Percentiles rank a stretch among this genome's conserved stretches.
These are phyloP conservation scores for Nemania sp. DNA, from an alignment of 2,329 filamentous ascomycete species.

Conservation along the genomic window DNA sequence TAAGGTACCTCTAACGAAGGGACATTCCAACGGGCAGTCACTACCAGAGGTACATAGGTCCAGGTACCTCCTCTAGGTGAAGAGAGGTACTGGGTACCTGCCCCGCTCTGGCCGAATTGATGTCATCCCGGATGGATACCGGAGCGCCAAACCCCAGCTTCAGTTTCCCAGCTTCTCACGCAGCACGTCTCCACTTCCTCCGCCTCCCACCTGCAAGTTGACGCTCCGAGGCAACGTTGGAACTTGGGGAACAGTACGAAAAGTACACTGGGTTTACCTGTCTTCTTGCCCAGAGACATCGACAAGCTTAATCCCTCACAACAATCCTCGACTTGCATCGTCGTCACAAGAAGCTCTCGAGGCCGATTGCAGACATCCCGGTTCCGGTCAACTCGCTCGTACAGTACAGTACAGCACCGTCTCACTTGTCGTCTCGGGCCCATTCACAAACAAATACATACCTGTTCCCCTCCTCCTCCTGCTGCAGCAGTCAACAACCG, in stretches of 20 bases:
- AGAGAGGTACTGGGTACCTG: too few relatives aligned
- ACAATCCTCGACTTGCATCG: constrained; percentile 1
- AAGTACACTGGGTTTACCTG: too few relatives aligned
- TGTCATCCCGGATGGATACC: not conserved
- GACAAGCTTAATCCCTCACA: constrained; percentile 25
- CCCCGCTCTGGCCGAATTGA: constrained; percentile 2
- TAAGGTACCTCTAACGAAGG: too few relatives aligned
- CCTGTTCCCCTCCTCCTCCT: not conserved
- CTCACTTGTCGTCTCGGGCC: too few relatives aligned
- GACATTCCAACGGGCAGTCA: too few relatives aligned
- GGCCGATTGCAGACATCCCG: not conserved
- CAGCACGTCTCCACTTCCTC: constrained; percentile 23
- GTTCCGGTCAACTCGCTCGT: constrained; percentile 8
- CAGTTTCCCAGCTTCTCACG: not conserved
- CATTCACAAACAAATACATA: too few relatives aligned
- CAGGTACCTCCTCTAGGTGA: too few relatives aligned
- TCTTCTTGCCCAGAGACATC: not conserved
- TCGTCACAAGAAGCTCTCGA: not conserved
- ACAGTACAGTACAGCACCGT: not conserved
- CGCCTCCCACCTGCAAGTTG: constrained; percentile 10
- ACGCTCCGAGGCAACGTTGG: constrained; percentile 22
- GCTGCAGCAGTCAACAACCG: not conserved
- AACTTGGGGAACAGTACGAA: constrained; percentile 33
- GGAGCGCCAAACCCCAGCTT: not conserved
- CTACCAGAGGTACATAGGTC: too few relatives aligned